Conservation (phyloP, 257 asterid genomes). For the Nicotiana tomentosiformis region DNA sequence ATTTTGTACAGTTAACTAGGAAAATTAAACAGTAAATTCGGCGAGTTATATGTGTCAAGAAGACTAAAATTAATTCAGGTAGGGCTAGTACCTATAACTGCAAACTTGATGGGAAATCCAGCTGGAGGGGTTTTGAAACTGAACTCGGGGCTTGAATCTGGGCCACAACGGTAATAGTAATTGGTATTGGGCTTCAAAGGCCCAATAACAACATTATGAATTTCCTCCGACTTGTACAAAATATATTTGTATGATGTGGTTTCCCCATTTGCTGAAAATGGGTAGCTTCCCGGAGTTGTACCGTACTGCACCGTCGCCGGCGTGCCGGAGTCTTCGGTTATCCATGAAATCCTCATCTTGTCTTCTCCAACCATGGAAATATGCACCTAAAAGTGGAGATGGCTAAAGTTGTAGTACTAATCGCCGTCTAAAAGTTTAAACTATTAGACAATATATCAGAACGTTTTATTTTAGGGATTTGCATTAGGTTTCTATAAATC, state of each 20-base stretch:
- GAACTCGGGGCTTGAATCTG: conserved; percentile 29
- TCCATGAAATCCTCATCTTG: conserved; percentile 62
- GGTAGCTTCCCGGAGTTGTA: conserved; percentile 37
- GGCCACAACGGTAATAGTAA: conserved; percentile 51
- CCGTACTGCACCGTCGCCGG: conserved; percentile 52
- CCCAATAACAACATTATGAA: conserved; percentile 65
- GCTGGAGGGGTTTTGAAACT: conserved; percentile 61
- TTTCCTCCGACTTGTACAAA: conserved; percentile 46
- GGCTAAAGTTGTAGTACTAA: neutral
- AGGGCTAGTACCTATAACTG: conserved; percentile 34
- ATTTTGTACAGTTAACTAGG: no score
- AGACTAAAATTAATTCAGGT: neutral
- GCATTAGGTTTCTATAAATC: no score
- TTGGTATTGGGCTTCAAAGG: conserved; percentile 51
- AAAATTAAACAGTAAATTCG: no score
- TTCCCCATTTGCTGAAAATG: conserved; percentile 42
- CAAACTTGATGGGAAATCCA: conserved; percentile 51
- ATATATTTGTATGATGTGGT: conserved; percentile 30
- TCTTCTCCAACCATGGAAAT: conserved; percentile 49
- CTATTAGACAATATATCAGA: neutral
- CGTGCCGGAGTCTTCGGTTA: conserved; percentile 20
- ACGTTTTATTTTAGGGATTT: no score
- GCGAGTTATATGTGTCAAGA: no score
- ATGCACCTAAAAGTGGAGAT: conserved; percentile 43
- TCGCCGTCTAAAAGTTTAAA: neutral